Percentiles rank a stretch among this genome's conserved stretches.
Conservation (phyloP, 805 yeast species). For the Saturnispora ahearnii region DNA sequence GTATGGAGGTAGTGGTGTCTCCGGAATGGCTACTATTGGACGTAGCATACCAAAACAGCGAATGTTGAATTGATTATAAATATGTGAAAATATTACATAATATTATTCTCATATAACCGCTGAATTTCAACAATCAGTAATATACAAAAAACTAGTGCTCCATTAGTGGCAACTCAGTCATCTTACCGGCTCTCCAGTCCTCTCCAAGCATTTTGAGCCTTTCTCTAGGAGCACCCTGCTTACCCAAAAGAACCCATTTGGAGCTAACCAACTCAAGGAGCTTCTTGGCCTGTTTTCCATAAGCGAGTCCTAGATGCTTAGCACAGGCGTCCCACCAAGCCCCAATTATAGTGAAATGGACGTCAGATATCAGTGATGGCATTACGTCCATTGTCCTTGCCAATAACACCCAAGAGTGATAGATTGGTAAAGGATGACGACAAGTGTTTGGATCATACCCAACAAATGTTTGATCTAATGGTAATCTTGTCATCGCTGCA, state of each 20-base stretch:
- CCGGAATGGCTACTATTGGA: conserved; percentile 34
- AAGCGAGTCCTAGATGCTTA: conserved; percentile 40
- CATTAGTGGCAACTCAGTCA: conserved; percentile 3
- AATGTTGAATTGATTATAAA: neutral
- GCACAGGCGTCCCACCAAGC: conserved; percentile 93
- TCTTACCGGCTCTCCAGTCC: conserved; percentile 51
- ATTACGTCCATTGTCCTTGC: conserved; percentile 62
- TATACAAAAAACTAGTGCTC: neutral
- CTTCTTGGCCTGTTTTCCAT: conserved; percentile 65
- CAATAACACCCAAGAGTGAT: conserved; percentile 59
- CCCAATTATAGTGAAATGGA: conserved; percentile 63
- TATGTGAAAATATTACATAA: neutral
- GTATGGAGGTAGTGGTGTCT: conserved; percentile 33
- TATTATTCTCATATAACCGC: neutral
- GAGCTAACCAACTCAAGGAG: conserved; percentile 38
- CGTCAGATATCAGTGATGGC: conserved; percentile 41
- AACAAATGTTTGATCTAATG: conserved; percentile 22
- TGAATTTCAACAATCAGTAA: neutral
- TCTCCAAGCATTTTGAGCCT: conserved; percentile 71
- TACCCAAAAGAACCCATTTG: conserved; percentile 46
- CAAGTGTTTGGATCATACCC: conserved; percentile 16
- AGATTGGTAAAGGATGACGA: conserved; percentile 48
- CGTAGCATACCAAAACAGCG: conserved; percentile 25
- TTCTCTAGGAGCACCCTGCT: conserved; percentile 66
- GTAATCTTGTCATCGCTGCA: conserved; percentile 58